Conservation (phyloP, 306 rosid genomes). For the Alnus glutinosa region DNA sequence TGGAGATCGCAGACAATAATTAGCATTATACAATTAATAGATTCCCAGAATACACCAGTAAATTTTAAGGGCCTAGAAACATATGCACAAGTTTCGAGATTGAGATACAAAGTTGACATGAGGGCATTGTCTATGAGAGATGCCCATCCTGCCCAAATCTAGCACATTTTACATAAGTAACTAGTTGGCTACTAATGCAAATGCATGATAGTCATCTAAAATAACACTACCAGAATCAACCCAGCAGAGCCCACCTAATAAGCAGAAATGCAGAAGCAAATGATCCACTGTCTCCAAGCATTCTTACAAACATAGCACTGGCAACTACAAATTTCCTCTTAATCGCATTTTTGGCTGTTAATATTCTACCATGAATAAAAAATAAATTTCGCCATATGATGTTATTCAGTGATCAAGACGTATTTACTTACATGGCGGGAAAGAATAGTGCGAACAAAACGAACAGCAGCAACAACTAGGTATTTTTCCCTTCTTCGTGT, state of each 20-base stretch:
- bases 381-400: neutral
- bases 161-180: neutral
- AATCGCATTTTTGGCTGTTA: neutral
- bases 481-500: conserved; percentile 77
- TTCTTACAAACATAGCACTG: neutral
- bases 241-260: neutral
- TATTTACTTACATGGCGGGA: conserved; percentile 68
- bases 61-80: neutral
- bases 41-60: neutral
- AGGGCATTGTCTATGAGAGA: neutral
- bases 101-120: neutral
- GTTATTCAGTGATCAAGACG: neutral
- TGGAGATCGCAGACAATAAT: conserved; percentile 5
- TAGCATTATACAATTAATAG: neutral
- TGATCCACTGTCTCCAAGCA: neutral
- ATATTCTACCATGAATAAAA: neutral
- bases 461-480: conserved; percentile 89
- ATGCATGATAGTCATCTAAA: neutral
- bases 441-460: conserved; percentile 85
- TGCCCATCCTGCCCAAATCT: neutral
- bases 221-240: neutral
- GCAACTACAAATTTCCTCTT: neutral
- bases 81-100: neutral
- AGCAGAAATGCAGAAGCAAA: neutral
- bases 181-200: neutral